Evolutionary conservation across 768 basidiomycete species (phyloP).

Genomic region (Pleurotus djamor): DNA sequence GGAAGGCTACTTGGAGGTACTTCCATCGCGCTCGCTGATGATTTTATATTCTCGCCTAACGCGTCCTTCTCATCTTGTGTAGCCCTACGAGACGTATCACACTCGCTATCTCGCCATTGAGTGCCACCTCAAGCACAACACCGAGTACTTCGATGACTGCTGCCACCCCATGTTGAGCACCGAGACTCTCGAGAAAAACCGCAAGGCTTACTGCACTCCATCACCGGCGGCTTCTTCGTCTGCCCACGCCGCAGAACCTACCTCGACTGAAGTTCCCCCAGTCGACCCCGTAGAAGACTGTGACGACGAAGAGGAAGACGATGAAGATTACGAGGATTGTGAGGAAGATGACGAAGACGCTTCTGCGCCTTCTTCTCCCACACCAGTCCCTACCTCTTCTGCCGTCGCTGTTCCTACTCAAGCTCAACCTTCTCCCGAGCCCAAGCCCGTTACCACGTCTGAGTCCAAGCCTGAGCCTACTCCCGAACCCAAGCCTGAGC

Average conservation of each 20-base stretch:
- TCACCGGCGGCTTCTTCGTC: constrained; percentile 24
- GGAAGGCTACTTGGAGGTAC: constrained; percentile 43
- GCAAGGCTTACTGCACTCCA: constrained; percentile 54
- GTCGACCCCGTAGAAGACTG: constrained; percentile 29
- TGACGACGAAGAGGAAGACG: constrained; percentile 25
- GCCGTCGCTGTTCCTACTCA: not conserved
- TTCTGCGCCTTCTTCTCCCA: constrained; percentile 11
- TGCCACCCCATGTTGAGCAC: constrained; percentile 66
- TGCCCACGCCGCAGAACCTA: constrained; percentile 20
- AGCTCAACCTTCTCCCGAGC: not conserved
- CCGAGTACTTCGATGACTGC: constrained; percentile 62
- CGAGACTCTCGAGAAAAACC: constrained; percentile 43
- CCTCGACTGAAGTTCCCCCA: constrained; percentile 21
- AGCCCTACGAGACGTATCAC: constrained; percentile 60
- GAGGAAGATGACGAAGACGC: constrained; percentile 6
- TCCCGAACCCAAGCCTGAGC: constrained; percentile 1
- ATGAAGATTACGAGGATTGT: constrained; percentile 17
- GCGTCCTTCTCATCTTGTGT: not conserved
- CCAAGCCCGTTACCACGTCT: not conserved
- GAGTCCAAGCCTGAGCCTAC: constrained; percentile 10
- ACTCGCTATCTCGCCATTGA: constrained; percentile 57
- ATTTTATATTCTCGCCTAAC: constrained; percentile 5
- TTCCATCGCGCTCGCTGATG: no score
- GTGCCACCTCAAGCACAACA: constrained; percentile 46
- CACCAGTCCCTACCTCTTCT: constrained; percentile 8